A percentile compares a stretch with the other conserved stretches of the same genome.
Conservation (phyloP, 306 rosid species). For the Mucuna pruriens region DNA sequence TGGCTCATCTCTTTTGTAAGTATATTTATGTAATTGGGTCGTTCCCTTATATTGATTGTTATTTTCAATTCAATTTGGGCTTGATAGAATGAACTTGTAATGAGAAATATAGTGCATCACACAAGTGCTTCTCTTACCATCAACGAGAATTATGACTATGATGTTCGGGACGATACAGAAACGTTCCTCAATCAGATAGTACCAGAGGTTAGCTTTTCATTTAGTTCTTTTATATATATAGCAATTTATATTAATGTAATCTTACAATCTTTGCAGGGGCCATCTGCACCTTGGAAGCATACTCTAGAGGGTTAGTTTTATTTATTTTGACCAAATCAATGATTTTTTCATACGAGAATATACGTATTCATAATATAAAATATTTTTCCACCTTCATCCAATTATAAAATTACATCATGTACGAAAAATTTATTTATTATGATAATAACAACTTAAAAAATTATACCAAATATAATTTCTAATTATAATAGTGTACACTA, state of each 20-base stretch:
- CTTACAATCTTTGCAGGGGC: constrained; percentile 50
- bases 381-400: no score
- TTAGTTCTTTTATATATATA: not conserved
- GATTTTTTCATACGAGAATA: no score
- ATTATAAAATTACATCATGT: no score
- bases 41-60: not conserved
- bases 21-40: not conserved
- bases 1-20: constrained; percentile 90
- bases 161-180: constrained; percentile 85
- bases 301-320: constrained; percentile 76
- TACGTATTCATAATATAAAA: no score
- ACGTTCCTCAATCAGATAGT: constrained; percentile 75
- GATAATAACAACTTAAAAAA: no score
- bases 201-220: constrained; percentile 62
- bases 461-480: no score
- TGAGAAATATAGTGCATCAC: constrained; percentile 73
- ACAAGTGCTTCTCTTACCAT: constrained; percentile 97
- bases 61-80: not conserved
- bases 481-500: no score
- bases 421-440: no score
- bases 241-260: not conserved
- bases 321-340: not conserved
- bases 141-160: constrained; percentile 89
- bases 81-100: not conserved
- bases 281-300: constrained; percentile 93